Evolutionary conservation across 2,329 filamentous ascomycete species (phyloP).

Genomic region (Colletotrichum sublineola): DNA sequence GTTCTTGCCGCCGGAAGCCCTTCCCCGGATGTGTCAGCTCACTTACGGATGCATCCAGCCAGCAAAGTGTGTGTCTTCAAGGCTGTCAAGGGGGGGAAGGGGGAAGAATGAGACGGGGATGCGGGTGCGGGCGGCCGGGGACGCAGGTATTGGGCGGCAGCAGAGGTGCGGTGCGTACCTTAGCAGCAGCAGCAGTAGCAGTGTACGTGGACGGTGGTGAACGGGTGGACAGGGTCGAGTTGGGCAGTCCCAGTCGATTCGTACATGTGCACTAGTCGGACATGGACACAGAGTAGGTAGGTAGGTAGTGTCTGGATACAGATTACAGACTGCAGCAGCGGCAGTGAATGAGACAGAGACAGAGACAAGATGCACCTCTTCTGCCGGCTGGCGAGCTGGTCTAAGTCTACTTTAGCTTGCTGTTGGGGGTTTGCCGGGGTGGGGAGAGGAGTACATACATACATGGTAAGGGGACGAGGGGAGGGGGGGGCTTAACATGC

Average conservation of each 20-base stretch:
- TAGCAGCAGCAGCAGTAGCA: background rate
- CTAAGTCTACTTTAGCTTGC: slow-evolving; percentile 15
- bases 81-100: slow-evolving; percentile 2
- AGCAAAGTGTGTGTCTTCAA: slow-evolving; percentile 35
- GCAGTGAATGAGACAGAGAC: background rate
- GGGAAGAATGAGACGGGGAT: slow-evolving; percentile 27
- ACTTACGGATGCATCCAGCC: slow-evolving; percentile 40
- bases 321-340: background rate
- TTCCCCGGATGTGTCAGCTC: slow-evolving; percentile 42
- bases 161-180: background rate
- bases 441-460: too few relatives aligned
- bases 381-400: slow-evolving; percentile 6
- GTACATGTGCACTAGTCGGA: background rate
- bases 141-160: slow-evolving; percentile 3
- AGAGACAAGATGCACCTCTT: background rate
- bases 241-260: slow-evolving; percentile 7
- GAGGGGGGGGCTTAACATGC: background rate
- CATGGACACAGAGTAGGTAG: background rate
- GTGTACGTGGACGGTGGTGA: slow-evolving; percentile 14
- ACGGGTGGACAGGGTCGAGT: background rate
- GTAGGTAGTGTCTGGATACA: background rate
- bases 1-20: slow-evolving; percentile 40
- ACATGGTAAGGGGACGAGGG: background rate
- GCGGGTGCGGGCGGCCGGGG: slow-evolving; percentile 27
- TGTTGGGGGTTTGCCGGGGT: slow-evolving; percentile 2